Evolutionary conservation across 345 rosid species (phyloP).

Genomic region (Gossypioides kirkii): DNA sequence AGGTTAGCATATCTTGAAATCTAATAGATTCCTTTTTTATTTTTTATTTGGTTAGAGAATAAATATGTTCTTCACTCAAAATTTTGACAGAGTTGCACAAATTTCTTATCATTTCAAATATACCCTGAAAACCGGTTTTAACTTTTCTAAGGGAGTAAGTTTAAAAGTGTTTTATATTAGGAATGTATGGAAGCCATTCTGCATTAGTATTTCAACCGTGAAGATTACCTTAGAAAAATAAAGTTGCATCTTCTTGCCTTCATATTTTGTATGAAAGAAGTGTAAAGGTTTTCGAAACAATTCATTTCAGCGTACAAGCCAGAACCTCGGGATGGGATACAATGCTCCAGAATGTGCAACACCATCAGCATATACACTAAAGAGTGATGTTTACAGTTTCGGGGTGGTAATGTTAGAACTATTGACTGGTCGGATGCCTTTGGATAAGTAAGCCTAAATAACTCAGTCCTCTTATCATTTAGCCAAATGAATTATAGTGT

Average conservation of each 20-base stretch:
- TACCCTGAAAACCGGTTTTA: not conserved
- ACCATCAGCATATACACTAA: conserved; percentile 65
- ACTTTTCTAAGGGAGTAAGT: not conserved
- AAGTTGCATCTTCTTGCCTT: not conserved
- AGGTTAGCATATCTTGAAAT: conserved; percentile 30
- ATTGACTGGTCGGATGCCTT: conserved; percentile 78
- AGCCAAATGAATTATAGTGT: not conserved
- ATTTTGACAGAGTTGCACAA: not conserved
- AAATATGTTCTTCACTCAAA: not conserved
- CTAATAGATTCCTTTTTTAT: not conserved
- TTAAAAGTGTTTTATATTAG: not conserved
- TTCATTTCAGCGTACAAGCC: conserved; percentile 64
- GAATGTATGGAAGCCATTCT: not conserved
- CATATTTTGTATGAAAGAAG: not conserved
- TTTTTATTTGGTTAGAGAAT: not conserved
- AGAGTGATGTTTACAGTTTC: conserved; percentile 87
- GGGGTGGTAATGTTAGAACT: conserved; percentile 97
- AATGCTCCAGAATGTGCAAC: conserved; percentile 87
- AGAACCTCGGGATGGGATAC: conserved; percentile 82
- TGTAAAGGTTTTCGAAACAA: not conserved
- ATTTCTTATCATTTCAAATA: not conserved
- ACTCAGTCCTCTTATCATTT: not conserved
- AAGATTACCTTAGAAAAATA: not conserved
- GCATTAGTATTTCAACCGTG: not conserved
- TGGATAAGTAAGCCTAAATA: conserved; percentile 44